phyloP scores from a whole-genome alignment of 1,284 basidiomycete species.

The Leccinum idahoense region DNA sequence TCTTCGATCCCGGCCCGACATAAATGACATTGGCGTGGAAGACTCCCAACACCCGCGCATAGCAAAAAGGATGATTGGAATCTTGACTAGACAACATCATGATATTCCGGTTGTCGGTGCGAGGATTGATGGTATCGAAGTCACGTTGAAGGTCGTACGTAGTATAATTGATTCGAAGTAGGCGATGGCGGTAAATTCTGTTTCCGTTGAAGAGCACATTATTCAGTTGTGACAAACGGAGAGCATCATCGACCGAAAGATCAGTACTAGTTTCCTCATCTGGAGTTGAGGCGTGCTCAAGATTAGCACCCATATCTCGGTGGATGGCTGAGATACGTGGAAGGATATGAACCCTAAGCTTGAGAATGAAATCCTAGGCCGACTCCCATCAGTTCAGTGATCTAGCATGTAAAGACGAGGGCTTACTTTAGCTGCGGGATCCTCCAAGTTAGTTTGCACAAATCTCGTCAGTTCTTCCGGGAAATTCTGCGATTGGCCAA shows the following conservation, averaged over 20 bases:
- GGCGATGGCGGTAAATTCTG: background rate
- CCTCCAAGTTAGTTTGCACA: background rate
- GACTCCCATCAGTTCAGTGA: background rate
- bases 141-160: background rate
- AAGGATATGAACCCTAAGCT: background rate
- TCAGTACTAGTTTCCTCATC: background rate
- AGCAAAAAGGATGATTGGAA: background rate
- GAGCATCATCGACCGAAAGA: background rate
- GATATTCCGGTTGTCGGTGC: background rate
- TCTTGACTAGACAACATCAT: background rate
- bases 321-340: background rate
- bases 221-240: background rate
- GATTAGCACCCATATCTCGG: background rate
- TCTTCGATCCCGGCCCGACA: background rate
- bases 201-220: background rate
- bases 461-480: slow-evolving; percentile 14
- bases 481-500: slow-evolving; percentile 13
- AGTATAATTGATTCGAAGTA: background rate
- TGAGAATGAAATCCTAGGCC: background rate
- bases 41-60: background rate
- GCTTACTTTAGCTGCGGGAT: background rate
- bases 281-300: too few relatives aligned
- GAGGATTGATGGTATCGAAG: background rate
- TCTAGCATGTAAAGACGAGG: too few relatives aligned
- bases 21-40: background rate